Percentiles rank a stretch among this genome's conserved stretches.
Evolutionary conservation across 768 basidiomycete species (phyloP).

Genomic region (Vararia minispora): DNA sequence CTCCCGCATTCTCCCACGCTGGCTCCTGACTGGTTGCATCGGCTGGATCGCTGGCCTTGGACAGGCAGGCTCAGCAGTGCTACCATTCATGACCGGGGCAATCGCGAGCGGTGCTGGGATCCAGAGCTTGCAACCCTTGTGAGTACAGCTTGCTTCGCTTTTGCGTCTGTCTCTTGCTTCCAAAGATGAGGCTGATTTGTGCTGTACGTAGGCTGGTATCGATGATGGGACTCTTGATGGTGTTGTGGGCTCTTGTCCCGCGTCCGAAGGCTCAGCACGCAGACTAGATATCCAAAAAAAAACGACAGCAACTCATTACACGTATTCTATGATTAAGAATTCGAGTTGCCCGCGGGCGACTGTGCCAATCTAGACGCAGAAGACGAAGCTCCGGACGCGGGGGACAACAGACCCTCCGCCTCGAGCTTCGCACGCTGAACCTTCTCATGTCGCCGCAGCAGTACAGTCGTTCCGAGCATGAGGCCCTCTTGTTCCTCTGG

Average conservation of each 20-base stretch:
- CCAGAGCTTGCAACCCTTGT: conserved; percentile 37
- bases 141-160: conserved; percentile 19
- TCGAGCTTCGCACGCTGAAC: too few species aligned
- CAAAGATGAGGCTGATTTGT: background rate
- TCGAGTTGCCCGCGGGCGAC: too few species aligned
- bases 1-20: conserved; percentile 31
- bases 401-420: too few species aligned
- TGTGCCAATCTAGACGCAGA: too few species aligned
- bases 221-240: conserved; percentile 32
- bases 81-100: conserved; percentile 41
- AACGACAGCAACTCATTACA: too few species aligned
- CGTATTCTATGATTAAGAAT: too few species aligned
- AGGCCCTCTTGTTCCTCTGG: conserved; percentile 59
- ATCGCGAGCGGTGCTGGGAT: conserved; percentile 32
- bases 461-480: conserved; percentile 55
- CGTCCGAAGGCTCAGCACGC: too few species aligned
- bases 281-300: too few species aligned
- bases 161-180: background rate
- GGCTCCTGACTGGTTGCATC: conserved; percentile 29
- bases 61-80: conserved; percentile 35
- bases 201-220: conserved; percentile 19
- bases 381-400: too few species aligned
- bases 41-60: conserved; percentile 46
- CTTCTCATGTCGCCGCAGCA: conserved; percentile 50
- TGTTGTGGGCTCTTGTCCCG: conserved; percentile 33